A percentile compares a stretch with the other conserved stretches of the same genome.
Conservation (phyloP, 345 rosid genomes). For the Euphorbia peplus region DNA sequence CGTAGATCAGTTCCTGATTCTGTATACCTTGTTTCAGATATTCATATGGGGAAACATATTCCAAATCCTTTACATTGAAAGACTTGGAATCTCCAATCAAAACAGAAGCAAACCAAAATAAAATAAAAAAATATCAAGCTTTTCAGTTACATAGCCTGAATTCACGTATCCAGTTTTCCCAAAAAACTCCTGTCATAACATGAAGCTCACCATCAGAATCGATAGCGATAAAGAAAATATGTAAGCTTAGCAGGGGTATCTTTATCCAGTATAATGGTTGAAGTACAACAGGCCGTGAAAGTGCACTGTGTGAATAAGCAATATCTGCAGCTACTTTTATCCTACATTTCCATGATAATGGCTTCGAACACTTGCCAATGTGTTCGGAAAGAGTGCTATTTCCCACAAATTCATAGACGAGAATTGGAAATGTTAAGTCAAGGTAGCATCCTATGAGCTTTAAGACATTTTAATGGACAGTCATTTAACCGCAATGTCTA, state of each 20-base stretch:
- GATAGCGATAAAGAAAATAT: not conserved
- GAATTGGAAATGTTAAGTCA: slow-evolving; percentile 3
- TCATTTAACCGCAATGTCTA: not conserved
- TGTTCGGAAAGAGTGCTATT: not conserved
- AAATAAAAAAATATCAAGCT: not conserved
- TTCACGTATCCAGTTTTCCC: not conserved
- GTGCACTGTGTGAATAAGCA: slow-evolving; percentile 19
- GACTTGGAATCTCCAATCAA: not conserved
- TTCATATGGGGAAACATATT: no score
- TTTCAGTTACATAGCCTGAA: not conserved
- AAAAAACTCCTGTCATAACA: not conserved
- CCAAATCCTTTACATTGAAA: no score
- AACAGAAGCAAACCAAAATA: not conserved
- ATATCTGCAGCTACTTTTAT: slow-evolving; percentile 15
- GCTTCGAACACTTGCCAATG: not conserved
- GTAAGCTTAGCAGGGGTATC: not conserved
- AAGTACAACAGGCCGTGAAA: slow-evolving; percentile 2
- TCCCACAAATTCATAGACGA: slow-evolving; percentile 9
- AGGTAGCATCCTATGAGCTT: slow-evolving; percentile 11
- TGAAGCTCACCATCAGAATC: slow-evolving; percentile 5
- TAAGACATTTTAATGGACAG: not conserved
- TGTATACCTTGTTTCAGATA: no score
- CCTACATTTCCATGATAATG: slow-evolving; percentile 17
- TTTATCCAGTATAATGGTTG: slow-evolving; percentile 1
- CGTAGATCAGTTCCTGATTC: no score